phyloP scores from a whole-genome alignment of 1,139 yeast species.

The Ashbya aceris region DNA sequence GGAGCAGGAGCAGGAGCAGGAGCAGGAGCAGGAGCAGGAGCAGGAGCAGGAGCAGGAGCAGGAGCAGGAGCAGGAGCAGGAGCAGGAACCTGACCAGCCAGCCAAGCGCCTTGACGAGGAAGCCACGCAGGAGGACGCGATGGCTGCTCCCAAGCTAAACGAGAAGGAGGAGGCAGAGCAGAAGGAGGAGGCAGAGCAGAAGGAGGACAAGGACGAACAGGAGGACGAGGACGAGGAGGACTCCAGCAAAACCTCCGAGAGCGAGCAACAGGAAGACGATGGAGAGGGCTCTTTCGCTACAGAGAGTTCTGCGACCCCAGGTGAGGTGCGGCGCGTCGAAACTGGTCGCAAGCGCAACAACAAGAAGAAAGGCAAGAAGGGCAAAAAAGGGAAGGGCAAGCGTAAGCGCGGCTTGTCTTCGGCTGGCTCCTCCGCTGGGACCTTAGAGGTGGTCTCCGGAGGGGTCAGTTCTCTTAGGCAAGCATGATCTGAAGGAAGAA shows the following conservation, averaged over 20 bases:
- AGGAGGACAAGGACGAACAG: neutral
- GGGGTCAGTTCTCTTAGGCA: constrained; percentile 25
- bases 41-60: constrained; percentile 1
- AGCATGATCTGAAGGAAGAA: constrained; percentile 16
- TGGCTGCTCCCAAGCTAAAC: neutral
- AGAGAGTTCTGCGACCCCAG: constrained; percentile 3
- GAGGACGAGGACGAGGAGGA: constrained; percentile 5
- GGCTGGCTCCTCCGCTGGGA: constrained; percentile 3
- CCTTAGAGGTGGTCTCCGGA: constrained; percentile 12
- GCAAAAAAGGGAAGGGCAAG: constrained; percentile 5
- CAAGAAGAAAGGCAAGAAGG: constrained; percentile 12
- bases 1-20: neutral
- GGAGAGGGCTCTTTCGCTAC: constrained; percentile 4
- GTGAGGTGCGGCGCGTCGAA: constrained; percentile 7
- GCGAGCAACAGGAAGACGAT: constrained; percentile 2
- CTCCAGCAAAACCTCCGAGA: constrained; percentile 2
- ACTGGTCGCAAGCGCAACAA: constrained; percentile 12
- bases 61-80: neutral
- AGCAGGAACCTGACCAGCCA: neutral
- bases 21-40: neutral
- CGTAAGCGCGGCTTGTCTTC: neutral
- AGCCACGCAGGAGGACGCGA: neutral
- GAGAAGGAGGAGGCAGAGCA: neutral
- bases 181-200: neutral
- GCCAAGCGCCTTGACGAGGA: neutral